Percentiles rank a stretch among this genome's conserved stretches.
Evolutionary conservation across 2,329 filamentous ascomycete species (phyloP).

Genomic region (Ceratocystiopsis minuta): DNA sequence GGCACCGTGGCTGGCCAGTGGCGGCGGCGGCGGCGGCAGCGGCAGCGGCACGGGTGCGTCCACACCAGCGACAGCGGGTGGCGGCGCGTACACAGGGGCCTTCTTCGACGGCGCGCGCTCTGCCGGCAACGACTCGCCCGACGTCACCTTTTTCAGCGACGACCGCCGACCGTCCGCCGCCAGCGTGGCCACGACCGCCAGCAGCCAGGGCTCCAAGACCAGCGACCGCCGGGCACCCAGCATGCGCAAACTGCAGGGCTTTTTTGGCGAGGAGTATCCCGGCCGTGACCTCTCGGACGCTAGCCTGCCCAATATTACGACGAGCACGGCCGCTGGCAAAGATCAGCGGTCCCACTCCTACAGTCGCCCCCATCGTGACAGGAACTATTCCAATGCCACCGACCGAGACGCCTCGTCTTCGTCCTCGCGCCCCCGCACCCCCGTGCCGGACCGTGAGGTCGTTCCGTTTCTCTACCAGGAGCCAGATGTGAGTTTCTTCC

Average conservation of each 20-base stretch:
- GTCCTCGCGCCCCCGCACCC: conserved; percentile 64
- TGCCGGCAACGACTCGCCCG: conserved; percentile 40
- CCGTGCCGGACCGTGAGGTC: conserved; percentile 75
- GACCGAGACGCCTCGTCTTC: conserved; percentile 60
- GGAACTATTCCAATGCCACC: conserved; percentile 63
- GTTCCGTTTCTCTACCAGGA: conserved; percentile 97
- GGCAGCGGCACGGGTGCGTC: too few species aligned
- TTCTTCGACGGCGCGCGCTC: conserved; percentile 10
- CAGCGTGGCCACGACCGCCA: conserved; percentile 64
- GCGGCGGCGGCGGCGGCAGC: conserved; percentile 16
- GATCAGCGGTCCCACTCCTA: conserved; percentile 47
- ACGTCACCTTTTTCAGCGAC: conserved; percentile 46
- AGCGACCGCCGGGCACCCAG: conserved; percentile 53
- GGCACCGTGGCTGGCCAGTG: conserved; percentile 13
- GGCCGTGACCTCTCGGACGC: conserved; percentile 57
- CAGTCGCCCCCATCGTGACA: conserved; percentile 46
- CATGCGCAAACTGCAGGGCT: conserved; percentile 70
- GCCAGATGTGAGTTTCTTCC: conserved; percentile 40
- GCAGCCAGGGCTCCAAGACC: conserved; percentile 59
- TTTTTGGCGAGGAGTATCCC: conserved; percentile 82
- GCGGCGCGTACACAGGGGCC: too few species aligned
- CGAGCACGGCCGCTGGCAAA: conserved; percentile 26
- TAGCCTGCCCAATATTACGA: conserved; percentile 23
- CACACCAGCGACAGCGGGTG: too few species aligned
- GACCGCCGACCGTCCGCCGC: conserved; percentile 73